Conservation (phyloP, 106 monocot genomes). For the Narthecium ossifragum region DNA sequence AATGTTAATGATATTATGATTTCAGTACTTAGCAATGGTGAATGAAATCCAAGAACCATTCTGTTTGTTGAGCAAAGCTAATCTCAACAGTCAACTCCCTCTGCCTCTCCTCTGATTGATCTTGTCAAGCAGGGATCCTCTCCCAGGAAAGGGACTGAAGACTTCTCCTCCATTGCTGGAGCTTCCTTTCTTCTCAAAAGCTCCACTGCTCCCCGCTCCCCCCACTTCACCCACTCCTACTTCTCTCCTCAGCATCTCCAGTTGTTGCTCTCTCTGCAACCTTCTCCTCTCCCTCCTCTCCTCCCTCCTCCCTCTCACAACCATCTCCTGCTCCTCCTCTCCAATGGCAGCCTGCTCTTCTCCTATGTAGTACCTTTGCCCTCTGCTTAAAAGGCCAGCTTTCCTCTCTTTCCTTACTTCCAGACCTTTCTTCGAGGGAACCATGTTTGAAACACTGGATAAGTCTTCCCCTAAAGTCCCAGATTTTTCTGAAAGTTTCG, state of each 20-base stretch:
- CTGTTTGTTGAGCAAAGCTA: too few relatives aligned
- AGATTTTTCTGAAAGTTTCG: too few relatives aligned
- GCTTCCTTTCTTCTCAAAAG: neutral
- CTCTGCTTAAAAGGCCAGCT: slow-evolving; percentile 13
- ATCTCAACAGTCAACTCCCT: too few relatives aligned
- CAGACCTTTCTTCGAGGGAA: too few relatives aligned
- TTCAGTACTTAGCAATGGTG: too few relatives aligned
- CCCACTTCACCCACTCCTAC: neutral
- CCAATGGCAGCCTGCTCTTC: too few relatives aligned
- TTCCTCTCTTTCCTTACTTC: neutral
- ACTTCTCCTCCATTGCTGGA: neutral
- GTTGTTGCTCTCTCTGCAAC: slow-evolving; percentile 31
- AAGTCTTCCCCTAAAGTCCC: too few relatives aligned
- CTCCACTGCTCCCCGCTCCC: neutral
- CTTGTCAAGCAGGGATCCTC: slow-evolving; percentile 43
- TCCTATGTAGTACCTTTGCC: slow-evolving; percentile 4
- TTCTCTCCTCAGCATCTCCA: slow-evolving; percentile 16
- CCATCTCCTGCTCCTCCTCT: slow-evolving; percentile 1
- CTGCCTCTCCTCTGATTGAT: slow-evolving; percentile 12
- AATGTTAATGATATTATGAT: too few relatives aligned
- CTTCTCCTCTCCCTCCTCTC: slow-evolving; percentile 54
- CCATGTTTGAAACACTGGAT: too few relatives aligned
- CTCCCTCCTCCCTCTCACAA: slow-evolving; percentile 23
- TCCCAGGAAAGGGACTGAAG: slow-evolving; percentile 46
- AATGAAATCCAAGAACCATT: too few relatives aligned